Conservation (phyloP, 2,329 filamentous ascomycete genomes). For the Clonostachys sp. region DNA sequence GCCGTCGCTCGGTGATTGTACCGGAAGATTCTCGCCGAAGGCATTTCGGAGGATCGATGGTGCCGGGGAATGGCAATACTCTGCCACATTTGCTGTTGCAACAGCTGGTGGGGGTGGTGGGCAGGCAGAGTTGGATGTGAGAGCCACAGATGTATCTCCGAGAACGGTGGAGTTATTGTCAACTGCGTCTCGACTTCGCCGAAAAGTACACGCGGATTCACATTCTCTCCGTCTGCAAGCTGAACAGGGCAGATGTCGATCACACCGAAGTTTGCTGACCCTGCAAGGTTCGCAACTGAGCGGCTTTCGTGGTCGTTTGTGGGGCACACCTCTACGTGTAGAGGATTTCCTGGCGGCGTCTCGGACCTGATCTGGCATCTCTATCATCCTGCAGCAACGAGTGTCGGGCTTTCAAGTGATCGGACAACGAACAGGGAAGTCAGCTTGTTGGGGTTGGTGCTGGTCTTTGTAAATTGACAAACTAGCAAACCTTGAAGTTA, state of each 20-base stretch:
- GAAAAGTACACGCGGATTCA: neutral
- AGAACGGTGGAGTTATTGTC: neutral
- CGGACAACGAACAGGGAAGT: no score
- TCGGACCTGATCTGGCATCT: no score
- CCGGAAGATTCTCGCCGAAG: no score
- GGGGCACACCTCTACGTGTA: neutral
- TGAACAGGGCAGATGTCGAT: conserved; percentile 7
- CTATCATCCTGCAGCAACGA: no score
- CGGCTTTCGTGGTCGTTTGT: conserved; percentile 1
- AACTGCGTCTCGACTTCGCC: neutral
- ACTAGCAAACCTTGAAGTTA: no score
- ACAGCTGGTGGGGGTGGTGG: neutral
- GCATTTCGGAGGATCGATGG: no score
- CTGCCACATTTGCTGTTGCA: neutral
- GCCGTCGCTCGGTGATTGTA: no score
- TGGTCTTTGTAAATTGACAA: no score
- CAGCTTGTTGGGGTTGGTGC: no score
- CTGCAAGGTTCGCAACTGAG: conserved; percentile 8
- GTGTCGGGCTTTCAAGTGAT: no score
- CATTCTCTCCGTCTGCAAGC: conserved; percentile 4
- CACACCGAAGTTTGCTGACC: conserved; percentile 8
- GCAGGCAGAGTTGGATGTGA: neutral
- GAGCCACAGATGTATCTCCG: neutral
- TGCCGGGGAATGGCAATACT: neutral
- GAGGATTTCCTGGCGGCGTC: no score